These are phyloP conservation scores for Cyclotella distinguenda DNA, from an alignment of 108 stramenopile species.

Conservation along the genomic window DNA sequence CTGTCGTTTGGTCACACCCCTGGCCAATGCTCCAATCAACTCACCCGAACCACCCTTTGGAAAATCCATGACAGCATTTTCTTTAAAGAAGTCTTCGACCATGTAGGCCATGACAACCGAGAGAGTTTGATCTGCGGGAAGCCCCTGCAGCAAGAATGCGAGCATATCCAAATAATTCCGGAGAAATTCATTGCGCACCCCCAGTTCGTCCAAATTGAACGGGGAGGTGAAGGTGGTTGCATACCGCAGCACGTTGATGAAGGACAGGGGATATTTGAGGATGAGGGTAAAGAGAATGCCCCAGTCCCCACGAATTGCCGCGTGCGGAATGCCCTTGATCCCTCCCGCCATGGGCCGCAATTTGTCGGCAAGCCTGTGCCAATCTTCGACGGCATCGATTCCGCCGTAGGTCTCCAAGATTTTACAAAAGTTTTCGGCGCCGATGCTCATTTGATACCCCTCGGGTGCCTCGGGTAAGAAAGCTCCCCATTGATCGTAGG, in stretches of 20 bases:
- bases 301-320: conserved; percentile 66
- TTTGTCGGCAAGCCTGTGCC: conserved; percentile 60
- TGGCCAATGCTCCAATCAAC: conserved; percentile 85
- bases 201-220: conserved; percentile 75
- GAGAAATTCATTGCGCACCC: conserved; percentile 81
- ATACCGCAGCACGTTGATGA: conserved; percentile 60
- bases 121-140: conserved; percentile 85
- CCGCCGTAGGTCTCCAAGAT: conserved; percentile 73
- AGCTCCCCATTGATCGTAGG: conserved; percentile 90
- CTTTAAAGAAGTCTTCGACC: conserved; percentile 89
- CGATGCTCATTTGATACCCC: conserved; percentile 77
- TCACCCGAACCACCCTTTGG: conserved; percentile 86
- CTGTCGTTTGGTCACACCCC: conserved; percentile 77
- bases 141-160: conserved; percentile 87
- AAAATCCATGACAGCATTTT: conserved; percentile 89
- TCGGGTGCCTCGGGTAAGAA: conserved; percentile 74
- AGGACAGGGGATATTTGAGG: conserved; percentile 65
- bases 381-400: conserved; percentile 68
- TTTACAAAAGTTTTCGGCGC: conserved; percentile 75
- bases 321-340: conserved; percentile 69
- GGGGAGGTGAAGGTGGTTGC: conserved; percentile 66
- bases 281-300: conserved; percentile 64
- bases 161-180: conserved; percentile 90
- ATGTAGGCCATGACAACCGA: conserved; percentile 94
- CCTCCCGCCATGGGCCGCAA: conserved; percentile 74